Base-by-base conservation (phyloP, 768 basidiomycete species). In the Suillus bovinus region DNA sequence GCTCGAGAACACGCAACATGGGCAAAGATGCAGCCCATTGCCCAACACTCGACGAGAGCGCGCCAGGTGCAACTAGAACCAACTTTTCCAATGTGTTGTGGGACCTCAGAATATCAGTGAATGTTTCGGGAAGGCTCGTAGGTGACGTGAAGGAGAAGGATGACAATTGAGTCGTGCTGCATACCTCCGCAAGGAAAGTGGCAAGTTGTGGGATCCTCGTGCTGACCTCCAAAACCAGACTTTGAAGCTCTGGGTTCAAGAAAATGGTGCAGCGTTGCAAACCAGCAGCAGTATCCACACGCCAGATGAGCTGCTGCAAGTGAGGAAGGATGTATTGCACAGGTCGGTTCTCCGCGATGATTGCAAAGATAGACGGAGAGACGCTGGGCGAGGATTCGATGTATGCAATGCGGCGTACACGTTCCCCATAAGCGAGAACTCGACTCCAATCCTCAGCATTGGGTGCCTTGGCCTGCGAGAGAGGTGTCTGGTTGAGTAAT, bases 221-320 rank as follows among this genome's bases (percentile, higher is more conserved):
- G 61, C 70, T 86, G 60, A 89, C 76, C 71, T 91, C 89, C 69
- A 93, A 75, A 61, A 83, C 80, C 67, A 92, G 73, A 61, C 71
- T 77, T 68, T 86, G 82, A 61, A 93, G 70, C 44, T 81, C 80
- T n/a, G 89, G 84, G 63, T 79, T 84, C 63, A 92, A 74, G 80
- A 92, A 93, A 63, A 87, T 79, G 42, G 76, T 72, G 68, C 84
- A 84, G 60, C 86, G 82, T 59, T 90, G 86, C 63, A 93, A 78
- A 58, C 86, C 88, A 36, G 82, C 82, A 27, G 85, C 71, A 6
- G 85, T 87, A 67, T 88, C 88, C 41, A 82, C 87, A 67, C 84
- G 87, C 91, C 91, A 92, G 47, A 82, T 82, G 67, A 93, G 79
- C 60, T 87, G 82, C 63, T 82, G 82, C 62, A 93, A 82, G 72